A percentile compares a stretch with the other conserved stretches of the same genome.
Conservation (phyloP, 768 basidiomycete genomes). For the Pholiota conissans region DNA sequence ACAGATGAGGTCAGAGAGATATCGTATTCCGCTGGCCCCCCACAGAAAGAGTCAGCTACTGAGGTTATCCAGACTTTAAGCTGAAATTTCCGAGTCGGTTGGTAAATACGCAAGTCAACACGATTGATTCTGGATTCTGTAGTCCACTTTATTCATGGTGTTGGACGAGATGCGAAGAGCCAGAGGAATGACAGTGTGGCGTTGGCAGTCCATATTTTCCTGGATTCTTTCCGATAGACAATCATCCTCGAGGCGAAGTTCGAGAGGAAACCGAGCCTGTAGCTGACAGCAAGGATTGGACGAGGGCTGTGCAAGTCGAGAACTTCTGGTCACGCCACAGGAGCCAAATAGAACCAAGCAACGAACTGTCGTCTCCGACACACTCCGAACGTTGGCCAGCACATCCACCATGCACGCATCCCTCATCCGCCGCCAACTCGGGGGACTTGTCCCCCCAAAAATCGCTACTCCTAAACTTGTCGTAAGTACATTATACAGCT, state of each 20-base stretch:
- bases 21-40: too few species aligned
- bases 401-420: conserved; percentile 71
- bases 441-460: conserved; percentile 89
- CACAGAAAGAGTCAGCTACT: too few species aligned
- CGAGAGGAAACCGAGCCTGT: neutral
- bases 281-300: neutral
- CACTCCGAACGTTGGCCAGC: conserved; percentile 26
- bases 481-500: conserved; percentile 44
- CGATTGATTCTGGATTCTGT: too few species aligned
- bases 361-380: conserved; percentile 22
- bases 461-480: conserved; percentile 90
- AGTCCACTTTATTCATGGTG: too few species aligned
- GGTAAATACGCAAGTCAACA: too few species aligned
- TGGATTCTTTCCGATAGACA: too few species aligned
- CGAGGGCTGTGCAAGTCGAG: neutral
- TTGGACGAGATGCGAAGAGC: too few species aligned
- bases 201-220: too few species aligned
- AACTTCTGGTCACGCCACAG: neutral
- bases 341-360: conserved; percentile 19
- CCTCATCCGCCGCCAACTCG: conserved; percentile 82
- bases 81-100: too few species aligned
- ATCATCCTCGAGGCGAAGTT: neutral
- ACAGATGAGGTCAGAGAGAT: too few species aligned
- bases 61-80: too few species aligned
- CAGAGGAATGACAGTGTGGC: too few species aligned